These are phyloP conservation scores for Sporobolomyces phaffii DNA, from an alignment of 768 basidiomycete genomes.

Conservation along the genomic window DNA sequence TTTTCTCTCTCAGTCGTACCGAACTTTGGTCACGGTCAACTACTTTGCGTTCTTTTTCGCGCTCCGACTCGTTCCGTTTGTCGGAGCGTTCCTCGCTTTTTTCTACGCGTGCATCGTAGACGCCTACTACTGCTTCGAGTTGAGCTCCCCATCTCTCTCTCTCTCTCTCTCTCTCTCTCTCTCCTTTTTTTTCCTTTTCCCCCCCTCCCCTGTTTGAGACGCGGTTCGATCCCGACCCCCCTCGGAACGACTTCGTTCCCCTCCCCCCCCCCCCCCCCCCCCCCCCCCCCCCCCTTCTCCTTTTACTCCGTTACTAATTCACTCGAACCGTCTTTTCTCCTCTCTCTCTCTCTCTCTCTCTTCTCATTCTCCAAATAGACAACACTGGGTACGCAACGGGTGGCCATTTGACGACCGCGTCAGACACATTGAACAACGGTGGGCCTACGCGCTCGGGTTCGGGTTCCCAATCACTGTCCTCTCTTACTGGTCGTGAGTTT, in stretches of 20 bases:
- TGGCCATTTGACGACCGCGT: slow-evolving; percentile 37
- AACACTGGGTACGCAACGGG: slow-evolving; percentile 27
- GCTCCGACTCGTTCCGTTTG: slow-evolving; percentile 59
- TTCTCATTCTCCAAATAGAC: not conserved
- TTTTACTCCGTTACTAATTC: too few relatives aligned
- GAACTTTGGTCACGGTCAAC: slow-evolving; percentile 72
- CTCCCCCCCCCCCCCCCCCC: too few relatives aligned
- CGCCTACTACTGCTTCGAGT: slow-evolving; percentile 92
- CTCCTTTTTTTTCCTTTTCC: too few relatives aligned
- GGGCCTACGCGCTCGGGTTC: slow-evolving; percentile 82
- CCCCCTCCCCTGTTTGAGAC: too few relatives aligned
- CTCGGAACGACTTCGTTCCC: too few relatives aligned
- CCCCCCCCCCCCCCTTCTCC: too few relatives aligned
- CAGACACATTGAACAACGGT: slow-evolving; percentile 70
- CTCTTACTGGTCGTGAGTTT: slow-evolving; percentile 39
- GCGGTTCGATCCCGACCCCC: too few relatives aligned
- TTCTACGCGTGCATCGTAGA: slow-evolving; percentile 79
- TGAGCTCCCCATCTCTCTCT: slow-evolving; percentile 27
- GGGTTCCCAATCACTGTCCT: slow-evolving; percentile 50
- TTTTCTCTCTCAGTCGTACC: slow-evolving; percentile 50
- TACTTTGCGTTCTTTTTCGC: slow-evolving; percentile 64
- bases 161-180: not conserved
- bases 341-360: too few relatives aligned
- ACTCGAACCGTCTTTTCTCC: too few relatives aligned
- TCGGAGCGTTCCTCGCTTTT: slow-evolving; percentile 61